Evolutionary conservation across 139 green algal genomes (phyloP), one percentile per base, ranked within the genome.

Genomic region (Coccomyxa sp.): DNA sequence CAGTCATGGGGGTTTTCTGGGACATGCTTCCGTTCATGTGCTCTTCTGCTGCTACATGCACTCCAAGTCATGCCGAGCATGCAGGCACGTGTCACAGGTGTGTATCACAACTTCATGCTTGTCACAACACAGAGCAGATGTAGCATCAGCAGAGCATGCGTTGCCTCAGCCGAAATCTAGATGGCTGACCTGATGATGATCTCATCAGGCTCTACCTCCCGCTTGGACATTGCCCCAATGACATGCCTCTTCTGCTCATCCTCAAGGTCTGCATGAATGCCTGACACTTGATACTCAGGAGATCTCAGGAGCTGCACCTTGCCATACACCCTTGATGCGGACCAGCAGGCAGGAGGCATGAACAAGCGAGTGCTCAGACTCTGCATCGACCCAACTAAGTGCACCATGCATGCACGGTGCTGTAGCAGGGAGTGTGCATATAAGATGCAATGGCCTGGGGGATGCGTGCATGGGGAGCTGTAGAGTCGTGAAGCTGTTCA

Each of bases 171-270:
- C 70, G 16, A 8, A 72, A 34, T 31, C 68, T 58, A 2, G 29
- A 50, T 22, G 55, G 34, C 69, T 44, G 39, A 77, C 80, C 78
- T 80, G 81, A 91, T 91, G 14, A 91, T 68, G 16, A 88, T 72
- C 55, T 91, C 86, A 35, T 80, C 84, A 7, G 82, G 55, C 2
- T 36, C 10, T 27, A 89, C 83, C 7, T 41, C 4, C 27, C 78
- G 79, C 78, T 86, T 83, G 69, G 82, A 83, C 86, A 92, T 89
- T 64, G 84, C 81, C 9, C 81, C 58, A 24, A 92, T 78, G 31
- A 90, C 40, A 24, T 84, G 70, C 0, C 35, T 39, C 78, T 85
- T 55, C 81, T 92, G 86, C 36, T 89, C 82, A n/a, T 92, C 86
- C 40, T 92, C 88, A 55, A 92, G 79, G 8, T 85, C 88, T 89